phyloP scores from a whole-genome alignment of 805 yeast genomes.

The Yarrowia sp. region DNA sequence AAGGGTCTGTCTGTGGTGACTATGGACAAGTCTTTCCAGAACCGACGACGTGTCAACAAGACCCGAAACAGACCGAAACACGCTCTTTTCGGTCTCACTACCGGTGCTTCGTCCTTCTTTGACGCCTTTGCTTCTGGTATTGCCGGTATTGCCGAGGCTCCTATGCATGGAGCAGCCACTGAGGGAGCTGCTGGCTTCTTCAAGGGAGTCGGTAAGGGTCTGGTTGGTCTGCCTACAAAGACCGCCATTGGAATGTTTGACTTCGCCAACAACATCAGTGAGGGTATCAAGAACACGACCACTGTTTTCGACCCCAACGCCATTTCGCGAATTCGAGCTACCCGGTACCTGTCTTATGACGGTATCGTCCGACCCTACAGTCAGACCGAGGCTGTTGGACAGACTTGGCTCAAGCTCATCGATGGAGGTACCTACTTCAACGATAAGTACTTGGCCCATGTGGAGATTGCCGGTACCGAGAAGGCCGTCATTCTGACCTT shows the following conservation, averaged over 20 bases:
- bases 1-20: constrained; percentile 92
- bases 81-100: constrained; percentile 77
- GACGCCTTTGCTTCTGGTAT: constrained; percentile 86
- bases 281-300: constrained; percentile 90
- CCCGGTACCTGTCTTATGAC: constrained; percentile 71
- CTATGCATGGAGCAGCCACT: constrained; percentile 81
- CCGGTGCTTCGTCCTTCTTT: constrained; percentile 85
- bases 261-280: constrained; percentile 86
- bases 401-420: constrained; percentile 79
- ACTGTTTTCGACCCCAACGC: constrained; percentile 81
- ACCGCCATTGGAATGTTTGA: constrained; percentile 95
- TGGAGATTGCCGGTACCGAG: constrained; percentile 77
- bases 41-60: constrained; percentile 60
- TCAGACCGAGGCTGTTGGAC: constrained; percentile 88
- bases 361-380: constrained; percentile 72
- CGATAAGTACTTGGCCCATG: constrained; percentile 83
- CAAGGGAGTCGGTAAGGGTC: constrained; percentile 89
- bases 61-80: constrained; percentile 78
- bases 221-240: constrained; percentile 95
- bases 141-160: constrained; percentile 85
- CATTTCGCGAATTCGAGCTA: constrained; percentile 75
- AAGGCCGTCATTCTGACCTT: constrained; percentile 73
- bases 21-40: constrained; percentile 81
- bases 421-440: constrained; percentile 73
- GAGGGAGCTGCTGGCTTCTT: constrained; percentile 92